Base-by-base conservation (phyloP, 495 filamentous ascomycete species). In the Venustampulla echinocandica region DNA sequence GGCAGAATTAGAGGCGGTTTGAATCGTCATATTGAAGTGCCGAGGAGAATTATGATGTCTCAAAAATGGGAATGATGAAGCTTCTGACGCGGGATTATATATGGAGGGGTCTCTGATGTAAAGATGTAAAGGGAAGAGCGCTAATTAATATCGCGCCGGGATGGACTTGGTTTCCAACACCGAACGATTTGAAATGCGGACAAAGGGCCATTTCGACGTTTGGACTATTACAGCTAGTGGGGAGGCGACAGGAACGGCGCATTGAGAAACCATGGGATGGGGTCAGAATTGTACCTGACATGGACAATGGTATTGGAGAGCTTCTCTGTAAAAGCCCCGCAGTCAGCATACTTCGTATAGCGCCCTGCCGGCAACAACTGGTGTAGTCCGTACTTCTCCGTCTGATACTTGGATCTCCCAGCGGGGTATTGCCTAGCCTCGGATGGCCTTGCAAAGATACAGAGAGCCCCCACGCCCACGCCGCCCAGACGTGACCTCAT, bases 401-500 rank as follows among this genome's bases (percentile, higher is more conserved):
- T n/a, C n/a, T n/a, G n/a, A n/a, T n/a, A n/a, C n/a, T n/a, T n/a
- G n/a, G n/a, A n/a, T n/a, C n/a, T n/a, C n/a, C n/a, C n/a, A n/a
- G n/a, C n/a, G n/a, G n/a, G n/a, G n/a, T n/a, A n/a, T n/a, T n/a
- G n/a, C n/a, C n/a, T n/a, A 42, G 45, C 24, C 46, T 50, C 44
- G 35, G 23, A 22, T 30, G 10, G 17, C 10, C 7, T 30, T n/a
- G 38, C 25, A 25, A 46, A 35, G 28, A 45, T 43, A 18, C 13
- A 27, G 46, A 35, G 43, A 44, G 47, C 55, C 55, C 55, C 55
- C 51, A 54, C 51, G 51, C 44, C 40, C 17, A 40, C 20, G 19
- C 11, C 22, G 35, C 21, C 4, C 32, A 47, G 36, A 49, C 45
- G 50, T 58, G 55, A 58, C 52, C 55, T 58, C 50, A 58, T 54